Base-by-base conservation (phyloP, 2,329 filamentous ascomycete species). In the Ophiostoma quercus region DNA sequence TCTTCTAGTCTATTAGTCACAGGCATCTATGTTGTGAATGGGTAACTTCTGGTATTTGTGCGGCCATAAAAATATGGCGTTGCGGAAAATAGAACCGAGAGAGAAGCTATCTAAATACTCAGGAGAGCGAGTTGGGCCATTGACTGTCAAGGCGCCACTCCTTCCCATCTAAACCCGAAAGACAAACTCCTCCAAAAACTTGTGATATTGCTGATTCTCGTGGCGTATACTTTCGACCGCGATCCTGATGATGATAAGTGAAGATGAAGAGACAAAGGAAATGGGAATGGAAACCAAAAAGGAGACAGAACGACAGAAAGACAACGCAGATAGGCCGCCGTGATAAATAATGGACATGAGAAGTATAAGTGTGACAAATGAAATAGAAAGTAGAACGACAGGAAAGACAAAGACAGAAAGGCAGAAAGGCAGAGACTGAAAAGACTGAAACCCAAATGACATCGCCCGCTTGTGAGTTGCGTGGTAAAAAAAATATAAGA, bases 11-110 rank as follows among this genome's bases (percentile, higher is more conserved):
- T 19, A 7, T n/a, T 2, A n/a, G 43, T 66, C 62, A 66, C 29
- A n/a, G 62, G 32, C 62, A 16, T 16, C 34, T 1, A 51, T 1
- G 39, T 39, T 39, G 69, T 84, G 82, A 86, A 85, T 85, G 85
- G 85, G 85, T 88, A 87, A 86, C 84, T 85, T 87, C 85, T 88
- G 85, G 84, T 87, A 87, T 87, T 85, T 51, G 22, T 66, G 39
- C n/a, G n/a, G 74, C 76, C 74, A 76, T 67, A 57, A 39, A 32
- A 32, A 32, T 19, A 32, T 14, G 73, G 79, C 25, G 80, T 76
- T 76, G 43, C 41, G 41, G 11, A 67, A 51, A 67, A 67, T 47
- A 66, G 77, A 76, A 79, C 62, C 57, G 57, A 62, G 34, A 76
- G 80, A 72, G 66, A 54, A 71, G 67, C 69, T 84, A 85, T 83